A percentile compares a stretch with the other conserved stretches of the same genome.
These are phyloP conservation scores for Pyrenochaeta sp. DNA, from an alignment of 2,329 filamentous ascomycete genomes.

Conservation along the genomic window DNA sequence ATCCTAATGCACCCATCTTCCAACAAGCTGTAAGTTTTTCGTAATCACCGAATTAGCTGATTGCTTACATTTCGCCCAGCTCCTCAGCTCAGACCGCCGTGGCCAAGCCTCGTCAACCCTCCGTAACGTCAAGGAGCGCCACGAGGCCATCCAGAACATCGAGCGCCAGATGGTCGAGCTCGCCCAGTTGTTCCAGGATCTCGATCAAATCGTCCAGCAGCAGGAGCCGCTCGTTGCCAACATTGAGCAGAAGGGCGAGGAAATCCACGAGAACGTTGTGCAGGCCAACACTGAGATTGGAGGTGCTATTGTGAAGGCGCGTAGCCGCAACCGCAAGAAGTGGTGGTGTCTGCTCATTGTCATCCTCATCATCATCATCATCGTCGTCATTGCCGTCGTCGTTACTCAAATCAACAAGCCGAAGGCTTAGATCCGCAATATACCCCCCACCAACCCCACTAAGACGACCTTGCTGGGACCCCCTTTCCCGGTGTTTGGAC, in stretches of 20 bases:
- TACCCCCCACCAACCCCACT: background rate
- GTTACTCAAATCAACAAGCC: constrained; percentile 41
- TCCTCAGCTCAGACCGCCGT: constrained; percentile 81
- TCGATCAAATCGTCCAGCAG: constrained; percentile 84
- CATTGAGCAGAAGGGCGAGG: constrained; percentile 87
- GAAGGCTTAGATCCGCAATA: constrained; percentile 5
- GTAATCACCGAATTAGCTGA: background rate
- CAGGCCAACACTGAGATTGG: constrained; percentile 86
- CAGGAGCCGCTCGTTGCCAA: constrained; percentile 82
- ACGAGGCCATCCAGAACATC: constrained; percentile 89
- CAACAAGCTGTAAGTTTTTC: constrained; percentile 71
- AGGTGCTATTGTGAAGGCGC: constrained; percentile 81
- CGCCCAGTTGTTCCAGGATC: constrained; percentile 85
- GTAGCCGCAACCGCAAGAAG: constrained; percentile 80
- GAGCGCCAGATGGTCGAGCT: constrained; percentile 89
- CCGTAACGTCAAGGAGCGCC: constrained; percentile 80
- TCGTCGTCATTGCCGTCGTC: constrained; percentile 52
- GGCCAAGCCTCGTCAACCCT: constrained; percentile 83
- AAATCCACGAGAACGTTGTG: constrained; percentile 83
- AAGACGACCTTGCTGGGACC: background rate
- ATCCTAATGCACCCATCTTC: constrained; percentile 81
- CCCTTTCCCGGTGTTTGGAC: constrained; percentile 1
- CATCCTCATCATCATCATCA: constrained; percentile 47
- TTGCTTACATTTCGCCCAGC: constrained; percentile 49
- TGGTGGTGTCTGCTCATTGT: constrained; percentile 89